Evolutionary conservation across 805 yeast species (phyloP).

Genomic region (Lipomyces yamadae): DNA sequence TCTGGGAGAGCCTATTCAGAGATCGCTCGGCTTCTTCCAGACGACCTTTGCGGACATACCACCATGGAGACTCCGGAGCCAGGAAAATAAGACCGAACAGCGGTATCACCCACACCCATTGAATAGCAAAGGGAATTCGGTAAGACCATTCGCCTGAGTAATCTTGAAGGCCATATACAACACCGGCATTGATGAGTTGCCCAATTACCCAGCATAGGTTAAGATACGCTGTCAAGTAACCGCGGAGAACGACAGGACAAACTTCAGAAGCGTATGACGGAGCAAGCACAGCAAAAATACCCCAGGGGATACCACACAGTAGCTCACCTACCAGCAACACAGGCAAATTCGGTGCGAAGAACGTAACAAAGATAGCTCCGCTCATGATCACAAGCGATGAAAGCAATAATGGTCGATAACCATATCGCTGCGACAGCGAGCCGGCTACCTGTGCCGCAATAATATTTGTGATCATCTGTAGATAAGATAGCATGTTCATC

Average conservation of each 20-base stretch:
- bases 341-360: slow-evolving; percentile 52
- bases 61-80: slow-evolving; percentile 43
- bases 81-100: slow-evolving; percentile 49
- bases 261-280: slow-evolving; percentile 62
- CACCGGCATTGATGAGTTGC: slow-evolving; percentile 60
- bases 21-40: slow-evolving; percentile 38
- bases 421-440: slow-evolving; percentile 52
- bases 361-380: slow-evolving; percentile 53
- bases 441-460: slow-evolving; percentile 55
- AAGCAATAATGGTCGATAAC: slow-evolving; percentile 53
- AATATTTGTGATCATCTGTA: slow-evolving; percentile 46
- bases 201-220: slow-evolving; percentile 62
- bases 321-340: slow-evolving; percentile 50
- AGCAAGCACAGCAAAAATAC: slow-evolving; percentile 57
- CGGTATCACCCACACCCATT: slow-evolving; percentile 62
- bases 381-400: slow-evolving; percentile 45
- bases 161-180: slow-evolving; percentile 48
- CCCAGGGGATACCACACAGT: slow-evolving; percentile 55
- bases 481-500: slow-evolving; percentile 32
- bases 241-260: slow-evolving; percentile 57
- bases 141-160: slow-evolving; percentile 50
- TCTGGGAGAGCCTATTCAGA: slow-evolving; percentile 24
- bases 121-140: slow-evolving; percentile 61
- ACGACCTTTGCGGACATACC: slow-evolving; percentile 24
- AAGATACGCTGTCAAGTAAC: slow-evolving; percentile 55